These are phyloP conservation scores for Solanum chilense DNA, from an alignment of 257 asterid genomes.

Conservation along the genomic window DNA sequence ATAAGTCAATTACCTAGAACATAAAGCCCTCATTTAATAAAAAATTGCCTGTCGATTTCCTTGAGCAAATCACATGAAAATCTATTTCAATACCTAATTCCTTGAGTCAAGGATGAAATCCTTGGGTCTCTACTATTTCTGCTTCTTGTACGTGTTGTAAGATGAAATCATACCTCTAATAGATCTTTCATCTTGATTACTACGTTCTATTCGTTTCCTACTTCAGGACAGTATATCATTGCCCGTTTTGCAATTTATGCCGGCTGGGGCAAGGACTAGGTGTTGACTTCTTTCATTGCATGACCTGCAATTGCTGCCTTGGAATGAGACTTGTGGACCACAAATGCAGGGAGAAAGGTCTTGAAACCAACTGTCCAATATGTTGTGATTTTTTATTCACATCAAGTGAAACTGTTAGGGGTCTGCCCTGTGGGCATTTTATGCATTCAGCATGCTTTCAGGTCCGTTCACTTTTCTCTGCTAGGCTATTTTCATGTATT, in stretches of 20 bases:
- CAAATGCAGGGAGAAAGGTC: constrained; percentile 94
- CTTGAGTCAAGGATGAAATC: background rate
- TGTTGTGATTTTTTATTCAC: constrained; percentile 93
- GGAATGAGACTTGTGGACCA: constrained; percentile 67
- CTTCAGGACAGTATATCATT: constrained; percentile 83
- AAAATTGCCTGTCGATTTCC: background rate
- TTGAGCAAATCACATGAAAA: background rate
- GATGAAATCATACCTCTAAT: background rate
- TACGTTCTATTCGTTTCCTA: background rate
- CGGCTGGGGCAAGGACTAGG: constrained; percentile 96
- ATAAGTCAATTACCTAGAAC: background rate
- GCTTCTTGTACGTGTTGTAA: background rate
- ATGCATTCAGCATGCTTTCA: constrained; percentile 99
- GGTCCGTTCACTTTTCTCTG: constrained; percentile 27
- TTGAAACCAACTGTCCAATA: constrained; percentile 91
- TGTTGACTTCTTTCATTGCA: constrained; percentile 84
- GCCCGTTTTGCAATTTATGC: constrained; percentile 95
- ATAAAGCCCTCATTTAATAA: background rate
- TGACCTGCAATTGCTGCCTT: constrained; percentile 95
- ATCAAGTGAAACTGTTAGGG: constrained; percentile 82
- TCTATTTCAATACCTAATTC: background rate
- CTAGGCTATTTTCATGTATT: background rate
- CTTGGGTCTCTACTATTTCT: background rate
- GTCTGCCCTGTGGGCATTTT: constrained; percentile 95
- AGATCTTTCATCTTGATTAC: background rate